Base-by-base conservation (phyloP, 768 basidiomycete genomes). In the Russula abietina region DNA sequence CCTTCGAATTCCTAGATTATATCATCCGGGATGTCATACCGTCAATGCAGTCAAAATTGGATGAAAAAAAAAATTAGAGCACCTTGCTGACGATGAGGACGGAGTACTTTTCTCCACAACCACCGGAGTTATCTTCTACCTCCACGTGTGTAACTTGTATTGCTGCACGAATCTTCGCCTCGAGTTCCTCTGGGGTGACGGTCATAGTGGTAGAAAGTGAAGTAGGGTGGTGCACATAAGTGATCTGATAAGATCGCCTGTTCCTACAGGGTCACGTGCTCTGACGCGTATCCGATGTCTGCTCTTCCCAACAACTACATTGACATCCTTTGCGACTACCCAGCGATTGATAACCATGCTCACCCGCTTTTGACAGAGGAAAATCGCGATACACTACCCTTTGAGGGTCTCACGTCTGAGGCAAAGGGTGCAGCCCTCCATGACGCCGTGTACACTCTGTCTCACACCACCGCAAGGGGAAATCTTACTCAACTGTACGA, bases 61-160 rank as follows among this genome's bases (percentile, higher is more conserved):
- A 22, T 4, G 17, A n/a, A 22, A 46, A n/a, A 22, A 46, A n/a
- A 22, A 14, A 39, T 2, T 52, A 38, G 73, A 80, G 41, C 64
- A 87, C 88, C 70, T 87, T 83, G 76, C 89, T 91, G 68, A 93
- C 90, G 33, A 93, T 78, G 30, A 88, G 70, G 32, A 93, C 79
- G 0, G 83, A 75, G 69, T 90, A 93, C 71, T 78, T 91, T 66
- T 90, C 84, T 3, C 91, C 91, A 68, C 91, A 93, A 7, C 90
- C 90, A 67, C 78, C 88, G 0, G 89, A 91, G 67, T 83, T 80
- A 71, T 93, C 91, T 66, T 85, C 77, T 55, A 93, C 85, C 69
- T 90, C 81, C 16, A 92, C 79, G 69, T 89, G 84, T 2, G 76
- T 72, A 45, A 91, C 82, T 33, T 82, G 80, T 55, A 91, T 80